Percentiles rank a stretch among this genome's conserved stretches.
Evolutionary conservation across 768 basidiomycete genomes (phyloP).

Genomic region (Lactarius psammicola): DNA sequence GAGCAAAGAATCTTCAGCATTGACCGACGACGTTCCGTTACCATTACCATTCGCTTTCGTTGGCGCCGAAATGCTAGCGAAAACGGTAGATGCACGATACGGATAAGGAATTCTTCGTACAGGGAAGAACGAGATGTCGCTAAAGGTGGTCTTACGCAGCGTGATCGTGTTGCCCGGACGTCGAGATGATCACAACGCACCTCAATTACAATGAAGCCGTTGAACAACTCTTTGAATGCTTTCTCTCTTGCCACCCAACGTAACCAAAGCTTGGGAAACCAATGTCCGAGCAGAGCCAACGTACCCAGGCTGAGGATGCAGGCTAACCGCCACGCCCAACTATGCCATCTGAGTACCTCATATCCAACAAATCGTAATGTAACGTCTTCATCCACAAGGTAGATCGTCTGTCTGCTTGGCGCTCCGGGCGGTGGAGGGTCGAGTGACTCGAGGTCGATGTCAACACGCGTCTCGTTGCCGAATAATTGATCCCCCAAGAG

Average conservation of each 20-base stretch:
- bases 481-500: conserved; percentile 77
- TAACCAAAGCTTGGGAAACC: conserved; percentile 93
- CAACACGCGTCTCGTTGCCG: conserved; percentile 78
- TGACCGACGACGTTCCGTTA: conserved; percentile 35
- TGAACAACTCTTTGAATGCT: conserved; percentile 67
- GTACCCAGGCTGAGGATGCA: conserved; percentile 70
- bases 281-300: conserved; percentile 81
- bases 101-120: conserved; percentile 68
- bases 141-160: conserved; percentile 67
- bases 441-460: conserved; percentile 63
- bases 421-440: conserved; percentile 77
- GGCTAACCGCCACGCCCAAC: conserved; percentile 65
- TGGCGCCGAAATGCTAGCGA: conserved; percentile 42
- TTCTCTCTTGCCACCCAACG: conserved; percentile 81
- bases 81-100: conserved; percentile 77
- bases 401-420: conserved; percentile 81
- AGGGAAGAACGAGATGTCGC: conserved; percentile 76
- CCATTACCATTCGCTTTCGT: conserved; percentile 22
- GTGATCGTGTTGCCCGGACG: conserved; percentile 32
- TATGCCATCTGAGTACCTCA: conserved; percentile 60
- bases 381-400: conserved; percentile 86
- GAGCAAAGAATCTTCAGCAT: conserved; percentile 40
- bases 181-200: conserved; percentile 45
- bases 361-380: conserved; percentile 87
- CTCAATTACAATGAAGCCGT: conserved; percentile 87